Evolutionary conservation across 345 rosid species (phyloP).

Genomic region (Aegle marmelos): DNA sequence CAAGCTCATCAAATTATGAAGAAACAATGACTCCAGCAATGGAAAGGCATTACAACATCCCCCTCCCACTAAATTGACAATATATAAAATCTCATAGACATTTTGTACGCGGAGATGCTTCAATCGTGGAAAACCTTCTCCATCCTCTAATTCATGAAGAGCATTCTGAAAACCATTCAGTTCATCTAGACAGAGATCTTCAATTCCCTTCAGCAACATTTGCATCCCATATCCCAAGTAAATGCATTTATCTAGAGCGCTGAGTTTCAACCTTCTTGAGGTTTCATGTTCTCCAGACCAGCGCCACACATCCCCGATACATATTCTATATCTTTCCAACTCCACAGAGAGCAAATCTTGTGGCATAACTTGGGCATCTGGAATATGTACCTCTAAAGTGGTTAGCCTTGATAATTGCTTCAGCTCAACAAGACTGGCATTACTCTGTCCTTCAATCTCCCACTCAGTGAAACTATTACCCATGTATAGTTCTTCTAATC

Average conservation of each 20-base stretch:
- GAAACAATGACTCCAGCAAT: not conserved
- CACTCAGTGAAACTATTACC: constrained; percentile 11
- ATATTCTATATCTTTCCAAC: not conserved
- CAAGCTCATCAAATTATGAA: constrained; percentile 14
- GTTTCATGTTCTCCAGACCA: not conserved
- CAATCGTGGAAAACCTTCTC: constrained; percentile 20
- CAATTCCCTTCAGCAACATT: constrained; percentile 10
- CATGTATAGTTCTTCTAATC: constrained; percentile 25
- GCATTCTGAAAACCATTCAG: constrained; percentile 2
- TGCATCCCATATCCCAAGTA: not conserved
- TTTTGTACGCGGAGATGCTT: constrained; percentile 17
- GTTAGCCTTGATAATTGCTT: constrained; percentile 9
- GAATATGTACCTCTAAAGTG: constrained; percentile 3
- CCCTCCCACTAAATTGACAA: too few relatives aligned
- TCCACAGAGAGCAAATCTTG: not conserved
- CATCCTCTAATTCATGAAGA: constrained; percentile 11
- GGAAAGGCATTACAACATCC: not conserved
- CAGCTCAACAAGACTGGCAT: constrained; percentile 25
- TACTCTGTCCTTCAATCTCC: constrained; percentile 11
- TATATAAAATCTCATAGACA: not conserved
- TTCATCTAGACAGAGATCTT: constrained; percentile 10
- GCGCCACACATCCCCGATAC: not conserved
- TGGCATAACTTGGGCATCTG: constrained; percentile 10
- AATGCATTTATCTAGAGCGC: not conserved
- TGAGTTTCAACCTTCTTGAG: not conserved